Evolutionary conservation across 2,329 filamentous ascomycete species (phyloP).

Genomic region (Penicillium hesseltinei): DNA sequence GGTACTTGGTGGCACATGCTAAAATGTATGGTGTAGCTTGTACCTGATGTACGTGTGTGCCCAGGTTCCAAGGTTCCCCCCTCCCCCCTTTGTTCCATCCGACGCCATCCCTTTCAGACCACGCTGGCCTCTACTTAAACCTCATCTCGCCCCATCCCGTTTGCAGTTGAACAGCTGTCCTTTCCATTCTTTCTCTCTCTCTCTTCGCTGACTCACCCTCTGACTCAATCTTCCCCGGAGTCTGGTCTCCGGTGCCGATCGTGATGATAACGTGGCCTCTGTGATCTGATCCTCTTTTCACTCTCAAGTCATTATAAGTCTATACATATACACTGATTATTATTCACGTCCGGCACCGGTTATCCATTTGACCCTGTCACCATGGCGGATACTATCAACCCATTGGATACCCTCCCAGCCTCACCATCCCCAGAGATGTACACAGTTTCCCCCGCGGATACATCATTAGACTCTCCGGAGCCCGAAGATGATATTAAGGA

Average conservation of each 20-base stretch:
- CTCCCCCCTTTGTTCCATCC: conserved; percentile 2
- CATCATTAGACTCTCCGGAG: conserved; percentile 34
- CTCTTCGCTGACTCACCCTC: conserved; percentile 17
- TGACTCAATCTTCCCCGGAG: conserved; percentile 21
- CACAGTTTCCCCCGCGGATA: conserved; percentile 44
- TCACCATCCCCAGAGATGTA: conserved; percentile 36
- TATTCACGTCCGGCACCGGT: conserved; percentile 18
- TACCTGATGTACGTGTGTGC: background rate
- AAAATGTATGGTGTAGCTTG: conserved; percentile 1
- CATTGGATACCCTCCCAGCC: conserved; percentile 33
- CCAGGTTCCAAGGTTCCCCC: background rate
- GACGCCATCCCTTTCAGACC: conserved; percentile 28
- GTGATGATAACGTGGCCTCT: conserved; percentile 41
- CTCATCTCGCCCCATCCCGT: conserved; percentile 11
- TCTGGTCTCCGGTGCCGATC: conserved; percentile 27
- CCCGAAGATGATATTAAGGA: conserved; percentile 21
- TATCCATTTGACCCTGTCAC: conserved; percentile 13
- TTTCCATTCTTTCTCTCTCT: conserved; percentile 20
- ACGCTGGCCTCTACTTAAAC: conserved; percentile 46
- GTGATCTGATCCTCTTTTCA: conserved; percentile 8
- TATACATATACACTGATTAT: conserved; percentile 2
- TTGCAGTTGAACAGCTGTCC: conserved; percentile 36
- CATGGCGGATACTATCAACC: conserved; percentile 37
- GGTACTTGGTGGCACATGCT: conserved; percentile 1
- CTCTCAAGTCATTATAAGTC: conserved; percentile 7